Percentiles rank a stretch among this genome's conserved stretches.
Evolutionary conservation across 2,329 filamentous ascomycete species (phyloP).

Genomic region (Xylariales sp.): DNA sequence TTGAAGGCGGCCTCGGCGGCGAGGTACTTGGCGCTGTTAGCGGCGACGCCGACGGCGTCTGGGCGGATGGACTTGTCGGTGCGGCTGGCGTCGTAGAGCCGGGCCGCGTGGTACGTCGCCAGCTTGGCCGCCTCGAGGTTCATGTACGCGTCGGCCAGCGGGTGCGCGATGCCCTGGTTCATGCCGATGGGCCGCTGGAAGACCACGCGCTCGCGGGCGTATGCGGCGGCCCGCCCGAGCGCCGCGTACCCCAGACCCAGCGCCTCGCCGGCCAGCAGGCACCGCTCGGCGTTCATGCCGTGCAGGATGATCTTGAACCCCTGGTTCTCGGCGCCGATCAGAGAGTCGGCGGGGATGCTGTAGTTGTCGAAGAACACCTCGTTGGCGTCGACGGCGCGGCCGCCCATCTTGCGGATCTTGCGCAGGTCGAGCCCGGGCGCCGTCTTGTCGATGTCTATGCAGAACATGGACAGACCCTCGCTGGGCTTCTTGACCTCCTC

Average conservation of each 20-base stretch:
- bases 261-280: constrained; percentile 73
- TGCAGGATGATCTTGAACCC: constrained; percentile 78
- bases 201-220: constrained; percentile 62
- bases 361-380: constrained; percentile 87
- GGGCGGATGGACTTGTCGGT: constrained; percentile 47
- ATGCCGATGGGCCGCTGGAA: constrained; percentile 62
- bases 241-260: constrained; percentile 76
- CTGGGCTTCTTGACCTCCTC: constrained; percentile 65
- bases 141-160: constrained; percentile 62
- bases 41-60: constrained; percentile 57
- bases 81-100: constrained; percentile 53
- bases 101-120: constrained; percentile 61
- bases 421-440: constrained; percentile 60
- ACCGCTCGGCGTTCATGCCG: constrained; percentile 76
- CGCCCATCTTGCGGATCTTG: constrained; percentile 81
- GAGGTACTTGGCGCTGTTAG: constrained; percentile 68
- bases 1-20: constrained; percentile 61
- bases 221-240: constrained; percentile 55
- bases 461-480: constrained; percentile 77
- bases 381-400: constrained; percentile 76
- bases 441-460: constrained; percentile 65
- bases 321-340: constrained; percentile 69
- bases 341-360: constrained; percentile 53
- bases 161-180: constrained; percentile 64
- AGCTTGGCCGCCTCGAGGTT: constrained; percentile 61